Percentiles rank a stretch among this genome's conserved stretches.
These are phyloP conservation scores for Fusarium palustre DNA, from an alignment of 2,329 filamentous ascomycete genomes.

Conservation along the genomic window DNA sequence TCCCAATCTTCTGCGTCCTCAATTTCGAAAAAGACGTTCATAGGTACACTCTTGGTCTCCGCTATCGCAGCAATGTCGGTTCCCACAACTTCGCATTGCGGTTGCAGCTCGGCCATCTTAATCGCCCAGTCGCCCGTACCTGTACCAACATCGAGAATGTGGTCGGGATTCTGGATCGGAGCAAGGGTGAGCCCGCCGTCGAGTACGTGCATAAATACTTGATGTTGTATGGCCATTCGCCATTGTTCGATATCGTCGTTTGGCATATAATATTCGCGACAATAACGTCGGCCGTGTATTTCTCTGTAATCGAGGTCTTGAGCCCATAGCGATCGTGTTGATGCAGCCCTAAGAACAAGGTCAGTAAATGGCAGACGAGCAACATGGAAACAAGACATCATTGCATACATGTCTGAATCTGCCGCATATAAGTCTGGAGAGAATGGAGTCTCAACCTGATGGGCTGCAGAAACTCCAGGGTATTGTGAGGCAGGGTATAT, in stretches of 20 bases:
- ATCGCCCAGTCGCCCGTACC: slow-evolving; percentile 66
- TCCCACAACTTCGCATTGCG: slow-evolving; percentile 67
- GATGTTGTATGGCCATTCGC: slow-evolving; percentile 70
- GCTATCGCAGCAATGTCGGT: slow-evolving; percentile 69
- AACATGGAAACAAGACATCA: slow-evolving; percentile 34
- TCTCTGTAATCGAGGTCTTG: slow-evolving; percentile 66
- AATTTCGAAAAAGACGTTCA: slow-evolving; percentile 70
- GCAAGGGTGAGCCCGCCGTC: slow-evolving; percentile 59
- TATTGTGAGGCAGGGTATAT: slow-evolving; percentile 58
- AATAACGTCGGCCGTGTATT: slow-evolving; percentile 73
- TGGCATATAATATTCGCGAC: slow-evolving; percentile 72
- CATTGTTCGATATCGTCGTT: slow-evolving; percentile 75
- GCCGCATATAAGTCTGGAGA: slow-evolving; percentile 44
- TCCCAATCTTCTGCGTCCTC: slow-evolving; percentile 72
- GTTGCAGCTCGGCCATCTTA: slow-evolving; percentile 65
- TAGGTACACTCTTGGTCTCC: slow-evolving; percentile 66
- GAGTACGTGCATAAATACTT: slow-evolving; percentile 68
- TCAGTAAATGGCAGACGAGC: slow-evolving; percentile 5
- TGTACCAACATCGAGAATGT: slow-evolving; percentile 69
- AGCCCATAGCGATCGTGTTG: slow-evolving; percentile 63
- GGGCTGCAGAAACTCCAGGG: slow-evolving; percentile 51
- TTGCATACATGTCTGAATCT: slow-evolving; percentile 56
- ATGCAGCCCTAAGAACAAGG: slow-evolving; percentile 51
- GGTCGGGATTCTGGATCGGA: slow-evolving; percentile 53
- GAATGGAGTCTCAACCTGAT: slow-evolving; percentile 53